Conservation (phyloP, 331 rosid genomes). For the Malus hybrid region DNA sequence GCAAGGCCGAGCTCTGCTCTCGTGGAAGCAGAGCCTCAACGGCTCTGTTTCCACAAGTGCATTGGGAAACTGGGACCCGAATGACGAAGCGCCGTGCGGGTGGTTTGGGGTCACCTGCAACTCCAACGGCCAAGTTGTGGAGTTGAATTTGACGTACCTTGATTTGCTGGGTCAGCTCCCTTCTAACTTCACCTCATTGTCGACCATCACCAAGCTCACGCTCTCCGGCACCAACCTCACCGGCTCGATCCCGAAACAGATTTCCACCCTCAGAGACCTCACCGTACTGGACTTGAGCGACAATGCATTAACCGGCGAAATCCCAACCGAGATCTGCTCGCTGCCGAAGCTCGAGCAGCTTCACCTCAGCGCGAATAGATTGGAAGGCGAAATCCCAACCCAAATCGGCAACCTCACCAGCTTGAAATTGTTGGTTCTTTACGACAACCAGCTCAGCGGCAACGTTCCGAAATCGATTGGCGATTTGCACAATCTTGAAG, state of each 20-base stretch:
- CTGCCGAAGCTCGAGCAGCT: constrained; percentile 53
- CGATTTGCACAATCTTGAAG: constrained; percentile 44
- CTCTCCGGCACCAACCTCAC: constrained; percentile 71
- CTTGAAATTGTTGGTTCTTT: constrained; percentile 44
- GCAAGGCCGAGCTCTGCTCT: constrained; percentile 75
- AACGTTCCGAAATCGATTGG: constrained; percentile 61
- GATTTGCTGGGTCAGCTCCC: constrained; percentile 68
- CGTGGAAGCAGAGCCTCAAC: constrained; percentile 70
- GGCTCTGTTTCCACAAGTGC: constrained; percentile 32
- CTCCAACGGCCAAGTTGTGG: constrained; percentile 37
- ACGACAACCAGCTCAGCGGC: constrained; percentile 72
- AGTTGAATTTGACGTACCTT: constrained; percentile 52
- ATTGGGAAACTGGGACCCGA: constrained; percentile 54
- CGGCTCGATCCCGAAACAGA: constrained; percentile 67
- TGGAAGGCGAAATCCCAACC: constrained; percentile 59
- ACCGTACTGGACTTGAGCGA: constrained; percentile 63
- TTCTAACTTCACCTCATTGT: constrained; percentile 49
- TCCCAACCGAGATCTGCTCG: constrained; percentile 51
- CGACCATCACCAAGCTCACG: constrained; percentile 45
- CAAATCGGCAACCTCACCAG: constrained; percentile 60
- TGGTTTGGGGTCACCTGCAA: constrained; percentile 91
- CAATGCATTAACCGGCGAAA: constrained; percentile 64
- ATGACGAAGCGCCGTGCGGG: constrained; percentile 61
- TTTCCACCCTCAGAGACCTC: constrained; percentile 37
- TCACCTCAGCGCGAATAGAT: constrained; percentile 53